Percentiles rank a stretch among this genome's conserved stretches.
Conservation (phyloP, 495 filamentous ascomycete species). For the Penicillium crystallinum region DNA sequence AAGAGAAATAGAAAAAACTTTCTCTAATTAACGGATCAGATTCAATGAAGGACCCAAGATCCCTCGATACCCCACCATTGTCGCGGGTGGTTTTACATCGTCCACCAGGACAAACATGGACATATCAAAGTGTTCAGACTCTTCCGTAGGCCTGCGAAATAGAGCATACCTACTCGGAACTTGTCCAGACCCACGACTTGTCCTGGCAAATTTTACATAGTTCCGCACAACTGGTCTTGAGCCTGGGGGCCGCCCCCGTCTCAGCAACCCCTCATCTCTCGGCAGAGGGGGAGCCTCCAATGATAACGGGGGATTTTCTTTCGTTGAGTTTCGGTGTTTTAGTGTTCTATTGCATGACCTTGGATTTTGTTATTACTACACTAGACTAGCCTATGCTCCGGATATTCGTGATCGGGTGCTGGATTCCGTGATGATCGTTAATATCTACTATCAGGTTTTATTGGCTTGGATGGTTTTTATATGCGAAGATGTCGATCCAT, state of each 20-base stretch:
- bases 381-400: too few species aligned
- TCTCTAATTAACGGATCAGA: not conserved
- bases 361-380: not conserved
- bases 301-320: not conserved
- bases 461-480: not conserved
- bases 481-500: not conserved
- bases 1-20: not conserved
- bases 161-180: too few species aligned
- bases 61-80: not conserved
- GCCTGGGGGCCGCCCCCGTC: not conserved
- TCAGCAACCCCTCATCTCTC: not conserved
- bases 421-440: not conserved
- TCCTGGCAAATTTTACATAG: not conserved
- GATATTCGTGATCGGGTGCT: not conserved
- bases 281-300: not conserved
- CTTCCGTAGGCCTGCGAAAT: too few species aligned
- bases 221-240: not conserved
- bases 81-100: not conserved
- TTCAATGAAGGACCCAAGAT: not conserved
- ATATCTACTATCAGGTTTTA: not conserved
- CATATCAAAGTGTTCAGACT: not conserved
- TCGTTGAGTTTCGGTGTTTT: not conserved
- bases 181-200: not conserved
- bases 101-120: not conserved
- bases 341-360: not conserved